Evolutionary conservation across 139 green algal species (phyloP), one percentile per base, ranked within the genome.

Genomic region (Chlorella sp.): DNA sequence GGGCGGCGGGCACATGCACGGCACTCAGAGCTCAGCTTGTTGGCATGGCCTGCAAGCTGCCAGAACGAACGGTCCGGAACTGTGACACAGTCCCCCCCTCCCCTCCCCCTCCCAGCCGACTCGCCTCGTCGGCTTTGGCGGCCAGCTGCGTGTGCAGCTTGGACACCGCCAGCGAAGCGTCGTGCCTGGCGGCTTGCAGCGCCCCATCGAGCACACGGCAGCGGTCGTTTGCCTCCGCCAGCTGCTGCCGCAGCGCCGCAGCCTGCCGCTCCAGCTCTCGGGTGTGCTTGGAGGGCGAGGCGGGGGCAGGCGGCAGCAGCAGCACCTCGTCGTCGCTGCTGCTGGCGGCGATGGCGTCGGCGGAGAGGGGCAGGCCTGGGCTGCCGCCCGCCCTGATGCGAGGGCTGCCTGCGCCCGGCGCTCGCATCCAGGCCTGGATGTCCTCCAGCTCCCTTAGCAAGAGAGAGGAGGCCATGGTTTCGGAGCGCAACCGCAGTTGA

Each of bases 81-180:
- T 22, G 28, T 68, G 60, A 5, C 60, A 34, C 13, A 26, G 2
- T 68, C 2, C 4, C 60, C 24, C n/a, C 2, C 60, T 20, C 60
- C 60, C 30, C 3, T 3, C 16, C 3, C 28, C 24, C 5, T 17
- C 17, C 60, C 17, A 68, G 60, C 3, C 56, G 36, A 34, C 70
- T n/a, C 70, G 56, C 70, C 70, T 82, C 76, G 56, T 82, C 76
- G 28, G 58, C 40, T 43, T 83, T 83, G 40, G 4, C 44, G 11
- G 32, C 30, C 28, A 83, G 58, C 58, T 83, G 60, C 30, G 34
- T 30, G 0, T 34, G 77, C 41, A 83, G 77, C 17, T 41, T 28
- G 28, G 14, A 7, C 20, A 32, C 58, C 2, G 56, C 60, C 24
- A 83, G 8, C 26, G 56, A 43, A 1, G 60, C 58, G 32, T 83